A percentile compares a stretch with the other conserved stretches of the same genome.
Conservation (phyloP, 192 early-diverging fungal species). For the Dimargaris cristalligena region DNA sequence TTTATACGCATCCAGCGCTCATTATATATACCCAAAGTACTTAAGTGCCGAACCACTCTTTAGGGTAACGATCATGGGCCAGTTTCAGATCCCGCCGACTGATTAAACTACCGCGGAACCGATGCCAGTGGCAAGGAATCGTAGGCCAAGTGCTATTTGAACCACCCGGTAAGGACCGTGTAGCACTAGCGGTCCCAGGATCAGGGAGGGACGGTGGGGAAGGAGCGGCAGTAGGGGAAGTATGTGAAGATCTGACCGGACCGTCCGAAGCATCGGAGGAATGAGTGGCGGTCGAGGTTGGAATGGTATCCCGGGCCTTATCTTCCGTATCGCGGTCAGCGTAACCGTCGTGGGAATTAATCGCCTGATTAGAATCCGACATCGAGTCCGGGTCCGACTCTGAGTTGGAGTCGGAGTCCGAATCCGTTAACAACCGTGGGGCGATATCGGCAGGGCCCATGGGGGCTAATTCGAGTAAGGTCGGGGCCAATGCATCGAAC, state of each 20-base stretch:
- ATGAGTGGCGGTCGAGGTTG: not conserved
- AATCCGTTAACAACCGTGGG: slow-evolving; percentile 2
- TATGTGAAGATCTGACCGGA: slow-evolving; percentile 10
- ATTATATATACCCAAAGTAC: too few species aligned
- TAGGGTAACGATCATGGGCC: slow-evolving; percentile 13
- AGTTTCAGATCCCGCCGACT: slow-evolving; percentile 21
- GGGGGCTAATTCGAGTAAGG: not conserved
- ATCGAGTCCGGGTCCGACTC: slow-evolving; percentile 11
- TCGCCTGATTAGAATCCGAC: not conserved
- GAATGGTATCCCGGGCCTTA: not conserved
- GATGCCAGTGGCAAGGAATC: slow-evolving; percentile 27
- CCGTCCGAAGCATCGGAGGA: not conserved
- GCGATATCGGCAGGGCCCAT: not conserved
- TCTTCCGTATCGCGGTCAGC: too few species aligned
- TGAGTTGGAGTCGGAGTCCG: slow-evolving; percentile 10
- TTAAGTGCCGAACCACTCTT: slow-evolving; percentile 6
- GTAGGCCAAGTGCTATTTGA: too few species aligned
- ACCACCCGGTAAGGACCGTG: too few species aligned
- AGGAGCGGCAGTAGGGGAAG: slow-evolving; percentile 14
- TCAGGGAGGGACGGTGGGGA: too few species aligned
- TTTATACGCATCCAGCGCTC: too few species aligned
- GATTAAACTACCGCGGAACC: slow-evolving; percentile 22
- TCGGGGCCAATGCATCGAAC: slow-evolving; percentile 10
- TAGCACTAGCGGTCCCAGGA: too few species aligned
- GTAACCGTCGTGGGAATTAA: too few species aligned